Evolutionary conservation across 768 basidiomycete genomes (phyloP), one percentile per base, ranked within the genome.

Genomic region (Daedalea quercina): DNA sequence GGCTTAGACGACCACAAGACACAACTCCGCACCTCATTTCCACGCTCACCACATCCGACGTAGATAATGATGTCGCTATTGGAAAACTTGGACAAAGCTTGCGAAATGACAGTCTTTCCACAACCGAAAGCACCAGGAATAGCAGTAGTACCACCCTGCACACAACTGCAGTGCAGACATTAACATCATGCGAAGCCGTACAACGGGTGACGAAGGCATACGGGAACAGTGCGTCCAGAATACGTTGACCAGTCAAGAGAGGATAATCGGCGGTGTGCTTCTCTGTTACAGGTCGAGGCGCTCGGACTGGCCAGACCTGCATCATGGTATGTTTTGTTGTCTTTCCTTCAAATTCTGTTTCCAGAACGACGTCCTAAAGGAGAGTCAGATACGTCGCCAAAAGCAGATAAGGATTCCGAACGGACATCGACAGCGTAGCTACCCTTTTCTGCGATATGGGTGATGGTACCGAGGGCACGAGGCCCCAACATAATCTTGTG

Each of bases 11-110:
- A 44, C 8, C 22, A 13, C 42, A 12, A 17, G 37, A 44, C 45
- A 11, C 44, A 42, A 48, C 15, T 9, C 62, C 75, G 47, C 53
- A 85, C 90, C 79, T 96, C 93, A 65, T 98, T 98, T 64, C 95
- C 95, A 60, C 96, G 91, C 71, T 99, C 96, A 56, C 95, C 96
- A 67, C 96, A 98, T 23, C 96, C 96, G 61, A 99, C 96, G 66
- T 99, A 99, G 60, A 99, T 84, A 67, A 99, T 97, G 63, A 98
- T 97, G 69, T 98, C 95, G 60, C 94, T 96, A 76, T 99, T 99
- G 24, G 96, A 99, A 72, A 83, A 99, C 69, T 99, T 99, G 54
- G 95, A 97, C 59, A 98, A 75, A 19, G 95, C 95, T 73, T 97
- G 90, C 24, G 94, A 97, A 64, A 99, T 99, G 63, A 99, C 96